Evolutionary conservation across 2,329 filamentous ascomycete genomes (phyloP).

Genomic region (Trichophyton equinum): DNA sequence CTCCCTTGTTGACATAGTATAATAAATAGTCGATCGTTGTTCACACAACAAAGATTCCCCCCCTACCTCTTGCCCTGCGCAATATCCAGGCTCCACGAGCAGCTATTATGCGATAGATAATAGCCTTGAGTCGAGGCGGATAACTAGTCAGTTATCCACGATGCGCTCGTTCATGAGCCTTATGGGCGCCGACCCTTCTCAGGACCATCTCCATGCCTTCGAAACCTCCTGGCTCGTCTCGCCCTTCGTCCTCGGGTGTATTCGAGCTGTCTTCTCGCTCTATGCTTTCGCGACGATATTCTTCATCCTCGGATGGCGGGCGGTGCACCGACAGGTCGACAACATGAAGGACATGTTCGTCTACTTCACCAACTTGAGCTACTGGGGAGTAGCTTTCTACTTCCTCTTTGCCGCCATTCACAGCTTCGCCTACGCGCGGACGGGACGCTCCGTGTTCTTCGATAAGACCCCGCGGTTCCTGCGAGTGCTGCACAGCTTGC

Average conservation of each 20-base stretch:
- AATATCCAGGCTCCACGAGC: not conserved
- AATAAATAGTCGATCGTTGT: too few species aligned
- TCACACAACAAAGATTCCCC: too few species aligned
- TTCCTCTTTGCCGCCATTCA: constrained; percentile 55
- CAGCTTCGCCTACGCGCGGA: constrained; percentile 52
- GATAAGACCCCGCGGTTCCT: constrained; percentile 48
- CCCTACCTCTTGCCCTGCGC: too few species aligned
- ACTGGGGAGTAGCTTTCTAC: constrained; percentile 75
- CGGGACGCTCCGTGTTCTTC: constrained; percentile 43
- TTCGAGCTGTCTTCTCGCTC: constrained; percentile 32
- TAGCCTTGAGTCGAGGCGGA: not conserved
- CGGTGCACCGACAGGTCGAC: constrained; percentile 39
- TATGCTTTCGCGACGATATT: constrained; percentile 61
- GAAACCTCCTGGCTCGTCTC: constrained; percentile 71
- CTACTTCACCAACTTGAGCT: constrained; percentile 72
- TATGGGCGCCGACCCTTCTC: constrained; percentile 26
- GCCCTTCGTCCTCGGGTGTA: constrained; percentile 41
- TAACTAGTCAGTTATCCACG: not conserved
- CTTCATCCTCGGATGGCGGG: constrained; percentile 55
- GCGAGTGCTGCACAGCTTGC: constrained; percentile 52
- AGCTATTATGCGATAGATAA: not conserved
- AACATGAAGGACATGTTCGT: constrained; percentile 51
- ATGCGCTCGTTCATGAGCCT: constrained; percentile 17
- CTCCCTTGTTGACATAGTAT: too few species aligned
- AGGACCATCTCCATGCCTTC: constrained; percentile 49